These are phyloP conservation scores for Cystobasidium onofrii DNA, from an alignment of 768 basidiomycete species.

Conservation along the genomic window DNA sequence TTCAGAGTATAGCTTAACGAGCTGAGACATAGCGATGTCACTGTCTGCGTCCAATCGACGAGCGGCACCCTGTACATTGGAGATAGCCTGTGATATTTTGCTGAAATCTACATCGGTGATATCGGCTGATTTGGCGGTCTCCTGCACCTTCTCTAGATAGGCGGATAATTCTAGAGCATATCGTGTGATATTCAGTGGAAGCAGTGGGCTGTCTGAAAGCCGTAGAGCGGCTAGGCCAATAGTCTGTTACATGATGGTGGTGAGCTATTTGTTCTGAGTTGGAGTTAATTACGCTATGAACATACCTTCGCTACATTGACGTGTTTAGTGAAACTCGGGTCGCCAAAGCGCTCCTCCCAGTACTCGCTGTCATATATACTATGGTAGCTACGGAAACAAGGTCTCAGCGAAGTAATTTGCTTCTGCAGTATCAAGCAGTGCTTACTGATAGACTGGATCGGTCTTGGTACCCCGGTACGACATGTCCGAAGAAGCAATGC, in stretches of 20 bases:
- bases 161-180: conserved; percentile 38
- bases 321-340: conserved; percentile 66
- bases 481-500: conserved; percentile 50
- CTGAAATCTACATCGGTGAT: conserved; percentile 33
- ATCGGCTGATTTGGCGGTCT: conserved; percentile 27
- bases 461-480: conserved; percentile 43
- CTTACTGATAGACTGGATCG: conserved; percentile 45
- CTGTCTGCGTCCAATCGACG: conserved; percentile 15
- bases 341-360: conserved; percentile 69
- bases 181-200: conserved; percentile 43
- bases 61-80: conserved; percentile 26
- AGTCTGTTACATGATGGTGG: neutral
- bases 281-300: too few species aligned
- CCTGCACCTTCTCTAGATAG: conserved; percentile 36
- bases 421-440: too few species aligned
- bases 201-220: conserved; percentile 34
- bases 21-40: neutral
- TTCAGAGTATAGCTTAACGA: neutral
- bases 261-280: neutral
- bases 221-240: conserved; percentile 36
- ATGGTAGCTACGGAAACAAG: conserved; percentile 52
- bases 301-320: conserved; percentile 38
- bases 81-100: conserved; percentile 28
- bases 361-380: conserved; percentile 60
- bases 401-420: conserved; percentile 47